These are phyloP conservation scores for Chalara sp. DNA, from an alignment of 2,329 filamentous ascomycete species.

Conservation along the genomic window DNA sequence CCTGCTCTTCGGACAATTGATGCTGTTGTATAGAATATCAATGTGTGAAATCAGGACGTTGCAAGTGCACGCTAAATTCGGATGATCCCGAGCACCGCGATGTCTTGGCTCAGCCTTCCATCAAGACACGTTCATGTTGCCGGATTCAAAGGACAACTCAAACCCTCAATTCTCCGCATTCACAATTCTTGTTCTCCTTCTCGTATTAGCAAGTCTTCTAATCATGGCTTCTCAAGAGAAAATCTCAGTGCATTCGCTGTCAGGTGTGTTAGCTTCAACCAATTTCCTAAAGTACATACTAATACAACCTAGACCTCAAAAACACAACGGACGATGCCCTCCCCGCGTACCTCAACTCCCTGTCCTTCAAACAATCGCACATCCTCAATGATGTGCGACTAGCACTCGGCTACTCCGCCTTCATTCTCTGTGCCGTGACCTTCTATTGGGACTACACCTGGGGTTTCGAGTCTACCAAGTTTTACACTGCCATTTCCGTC, in stretches of 20 bases:
- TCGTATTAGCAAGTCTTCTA: conserved; percentile 4
- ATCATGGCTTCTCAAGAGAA: conserved; percentile 24
- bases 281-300: conserved; percentile 2
- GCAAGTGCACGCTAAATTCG: conserved; percentile 17
- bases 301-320: conserved; percentile 67
- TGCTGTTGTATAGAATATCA: conserved; percentile 1
- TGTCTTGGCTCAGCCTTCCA: conserved; percentile 7
- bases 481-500: conserved; percentile 75
- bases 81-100: conserved; percentile 16
- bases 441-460: conserved; percentile 90
- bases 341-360: conserved; percentile 83
- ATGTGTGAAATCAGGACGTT: conserved; percentile 6
- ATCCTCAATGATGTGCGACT: conserved; percentile 76
- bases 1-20: background rate
- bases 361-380: conserved; percentile 80
- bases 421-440: conserved; percentile 71
- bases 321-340: conserved; percentile 95
- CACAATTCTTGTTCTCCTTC: conserved; percentile 1
- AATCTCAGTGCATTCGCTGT: conserved; percentile 25
- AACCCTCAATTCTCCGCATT: conserved; percentile 1
- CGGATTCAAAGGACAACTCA: background rate
- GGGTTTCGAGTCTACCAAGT: conserved; percentile 81
- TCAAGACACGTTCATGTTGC: conserved; percentile 27
- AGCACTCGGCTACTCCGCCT: conserved; percentile 73
- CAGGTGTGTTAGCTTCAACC: conserved; percentile 16